A percentile compares a stretch with the other conserved stretches of the same genome.
Evolutionary conservation across 2,329 filamentous ascomycete species (phyloP).

Genomic region (Chaetomium sp.): DNA sequence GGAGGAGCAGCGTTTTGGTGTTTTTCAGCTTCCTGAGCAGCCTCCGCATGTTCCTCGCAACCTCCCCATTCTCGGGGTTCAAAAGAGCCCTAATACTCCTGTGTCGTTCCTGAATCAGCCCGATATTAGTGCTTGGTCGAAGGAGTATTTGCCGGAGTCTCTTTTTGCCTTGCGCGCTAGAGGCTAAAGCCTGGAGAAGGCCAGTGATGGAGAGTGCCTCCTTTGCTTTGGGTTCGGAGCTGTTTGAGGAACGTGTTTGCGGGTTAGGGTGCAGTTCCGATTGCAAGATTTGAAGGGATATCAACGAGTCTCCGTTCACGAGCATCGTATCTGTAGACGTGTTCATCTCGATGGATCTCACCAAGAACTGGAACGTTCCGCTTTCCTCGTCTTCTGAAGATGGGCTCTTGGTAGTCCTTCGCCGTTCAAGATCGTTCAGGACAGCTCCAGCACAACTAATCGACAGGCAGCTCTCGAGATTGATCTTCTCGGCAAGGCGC

Average conservation of each 20-base stretch:
- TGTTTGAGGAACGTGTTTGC: conserved; percentile 71
- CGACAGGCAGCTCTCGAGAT: conserved; percentile 73
- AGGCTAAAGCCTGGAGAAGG: conserved; percentile 72
- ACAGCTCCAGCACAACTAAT: conserved; percentile 87
- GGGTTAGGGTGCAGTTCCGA: conserved; percentile 81
- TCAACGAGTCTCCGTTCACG: conserved; percentile 76
- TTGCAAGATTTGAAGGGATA: conserved; percentile 81
- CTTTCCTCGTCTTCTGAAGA: conserved; percentile 58
- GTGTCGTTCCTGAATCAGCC: conserved; percentile 71
- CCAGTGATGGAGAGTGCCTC: conserved; percentile 84
- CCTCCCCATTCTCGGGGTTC: conserved; percentile 65
- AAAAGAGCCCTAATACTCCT: conserved; percentile 68
- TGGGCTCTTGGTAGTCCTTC: conserved; percentile 63
- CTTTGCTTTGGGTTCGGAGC: conserved; percentile 65
- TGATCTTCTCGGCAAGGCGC: conserved; percentile 68
- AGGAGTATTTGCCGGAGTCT: conserved; percentile 80
- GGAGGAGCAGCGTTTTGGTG: conserved; percentile 66
- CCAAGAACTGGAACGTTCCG: conserved; percentile 62
- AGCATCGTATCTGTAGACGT: conserved; percentile 69
- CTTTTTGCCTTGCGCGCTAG: conserved; percentile 76
- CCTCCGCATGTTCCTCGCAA: conserved; percentile 51
- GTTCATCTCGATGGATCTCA: conserved; percentile 73
- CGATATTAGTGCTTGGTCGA: conserved; percentile 70
- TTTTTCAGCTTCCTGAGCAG: conserved; percentile 73
- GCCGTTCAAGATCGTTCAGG: conserved; percentile 74